phyloP scores from a whole-genome alignment of 2,329 filamentous ascomycete genomes.

The Fusarium bactridioides region DNA sequence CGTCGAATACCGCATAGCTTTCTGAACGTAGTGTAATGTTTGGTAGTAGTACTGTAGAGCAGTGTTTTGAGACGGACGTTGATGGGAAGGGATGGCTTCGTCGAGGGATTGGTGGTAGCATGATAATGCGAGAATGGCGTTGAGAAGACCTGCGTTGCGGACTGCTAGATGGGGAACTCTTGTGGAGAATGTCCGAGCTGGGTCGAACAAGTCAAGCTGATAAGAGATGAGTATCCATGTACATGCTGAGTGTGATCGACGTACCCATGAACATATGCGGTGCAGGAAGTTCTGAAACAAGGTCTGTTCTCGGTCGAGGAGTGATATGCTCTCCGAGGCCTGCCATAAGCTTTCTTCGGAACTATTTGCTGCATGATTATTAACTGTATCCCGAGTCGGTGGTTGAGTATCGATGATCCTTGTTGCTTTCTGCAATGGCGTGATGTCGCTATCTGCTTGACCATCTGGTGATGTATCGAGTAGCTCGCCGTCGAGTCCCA shows the following conservation, averaged over 20 bases:
- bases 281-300: constrained; percentile 39
- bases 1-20: constrained; percentile 64
- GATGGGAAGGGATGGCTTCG: neutral
- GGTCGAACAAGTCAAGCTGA: constrained; percentile 39
- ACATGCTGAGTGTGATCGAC: neutral
- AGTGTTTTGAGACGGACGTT: constrained; percentile 27
- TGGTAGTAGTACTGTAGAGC: constrained; percentile 65
- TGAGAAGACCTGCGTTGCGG: constrained; percentile 62
- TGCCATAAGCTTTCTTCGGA: constrained; percentile 36
- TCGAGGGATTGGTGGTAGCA: constrained; percentile 37
- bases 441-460: constrained; percentile 8
- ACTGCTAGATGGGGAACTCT: constrained; percentile 34
- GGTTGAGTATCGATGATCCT: constrained; percentile 33
- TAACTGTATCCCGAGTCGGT: neutral
- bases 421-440: constrained; percentile 26
- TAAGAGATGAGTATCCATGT: neutral
- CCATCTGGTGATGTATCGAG: constrained; percentile 2
- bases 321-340: constrained; percentile 25
- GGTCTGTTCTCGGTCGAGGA: constrained; percentile 33
- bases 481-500: neutral
- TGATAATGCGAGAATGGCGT: constrained; percentile 64
- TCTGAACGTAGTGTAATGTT: constrained; percentile 67
- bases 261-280: constrained; percentile 38
- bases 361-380: neutral
- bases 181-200: constrained; percentile 31